Conservation (phyloP, 2,329 filamentous ascomycete genomes). For the Scedosporium dehoogii region DNA sequence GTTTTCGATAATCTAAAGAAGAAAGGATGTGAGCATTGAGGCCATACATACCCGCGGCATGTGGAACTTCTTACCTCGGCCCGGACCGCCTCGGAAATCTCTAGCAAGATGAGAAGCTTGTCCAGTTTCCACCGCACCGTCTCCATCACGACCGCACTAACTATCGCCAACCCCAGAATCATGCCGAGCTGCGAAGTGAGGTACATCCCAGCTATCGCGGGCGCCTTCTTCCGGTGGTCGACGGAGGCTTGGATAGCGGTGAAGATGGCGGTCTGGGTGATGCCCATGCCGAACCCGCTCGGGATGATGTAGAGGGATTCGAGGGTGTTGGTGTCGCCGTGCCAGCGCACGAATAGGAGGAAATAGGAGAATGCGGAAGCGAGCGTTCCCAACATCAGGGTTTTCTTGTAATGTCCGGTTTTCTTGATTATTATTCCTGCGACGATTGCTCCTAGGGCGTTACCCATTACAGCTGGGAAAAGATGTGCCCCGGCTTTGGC, state of each 20-base stretch:
- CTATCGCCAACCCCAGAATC: constrained; percentile 27
- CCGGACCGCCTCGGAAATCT: constrained; percentile 8
- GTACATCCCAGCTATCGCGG: constrained; percentile 31
- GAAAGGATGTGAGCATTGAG: background rate
- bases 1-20: constrained; percentile 18
- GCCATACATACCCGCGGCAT: background rate
- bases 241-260: constrained; percentile 31
- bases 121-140: constrained; percentile 12
- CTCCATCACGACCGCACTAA: constrained; percentile 23
- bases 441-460: constrained; percentile 52
- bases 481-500: constrained; percentile 51
- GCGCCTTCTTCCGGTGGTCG: constrained; percentile 24
- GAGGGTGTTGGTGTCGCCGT: constrained; percentile 42
- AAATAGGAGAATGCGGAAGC: constrained; percentile 39
- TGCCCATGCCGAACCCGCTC: constrained; percentile 28
- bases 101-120: constrained; percentile 9
- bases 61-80: constrained; percentile 7
- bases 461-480: constrained; percentile 57
- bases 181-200: constrained; percentile 25
- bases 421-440: constrained; percentile 47
- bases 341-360: constrained; percentile 47
- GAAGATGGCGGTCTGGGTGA: constrained; percentile 29
- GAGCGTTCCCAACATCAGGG: constrained; percentile 40
- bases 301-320: constrained; percentile 53
- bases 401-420: constrained; percentile 49